These are phyloP conservation scores for Ascocoryne sarcoides DNA, from an alignment of 2,329 filamentous ascomycete genomes.

Conservation along the genomic window DNA sequence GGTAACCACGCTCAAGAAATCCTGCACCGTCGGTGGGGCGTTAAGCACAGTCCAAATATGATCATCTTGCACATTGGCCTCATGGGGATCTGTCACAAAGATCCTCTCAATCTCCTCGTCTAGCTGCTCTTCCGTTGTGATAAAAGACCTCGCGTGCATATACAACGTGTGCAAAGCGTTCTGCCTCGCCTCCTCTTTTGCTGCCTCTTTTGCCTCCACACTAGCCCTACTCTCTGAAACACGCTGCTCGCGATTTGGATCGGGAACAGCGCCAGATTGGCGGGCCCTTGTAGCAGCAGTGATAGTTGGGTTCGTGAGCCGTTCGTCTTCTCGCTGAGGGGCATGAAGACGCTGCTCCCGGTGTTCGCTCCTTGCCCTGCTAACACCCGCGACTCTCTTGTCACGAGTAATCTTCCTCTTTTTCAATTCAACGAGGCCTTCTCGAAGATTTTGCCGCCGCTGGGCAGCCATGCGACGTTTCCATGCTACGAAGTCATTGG, in stretches of 20 bases:
- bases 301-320: constrained; percentile 62
- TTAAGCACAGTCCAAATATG: constrained; percentile 26
- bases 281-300: constrained; percentile 40
- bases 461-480: constrained; percentile 64
- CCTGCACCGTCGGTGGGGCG: constrained; percentile 37
- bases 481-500: constrained; percentile 41
- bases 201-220: constrained; percentile 36
- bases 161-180: constrained; percentile 81
- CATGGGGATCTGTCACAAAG: constrained; percentile 49
- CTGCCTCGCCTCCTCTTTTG: constrained; percentile 51
- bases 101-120: constrained; percentile 61
- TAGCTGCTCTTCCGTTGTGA: constrained; percentile 72
- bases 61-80: constrained; percentile 2
- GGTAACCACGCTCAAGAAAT: constrained; percentile 34
- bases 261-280: constrained; percentile 44
- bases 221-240: constrained; percentile 36
- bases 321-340: constrained; percentile 66
- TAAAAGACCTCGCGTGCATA: constrained; percentile 79
- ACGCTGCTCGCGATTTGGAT: constrained; percentile 52
- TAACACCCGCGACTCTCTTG: constrained; percentile 29
- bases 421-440: constrained; percentile 64
- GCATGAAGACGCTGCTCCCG: constrained; percentile 45
- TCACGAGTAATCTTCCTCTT: constrained; percentile 47
- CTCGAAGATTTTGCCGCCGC: constrained; percentile 62
- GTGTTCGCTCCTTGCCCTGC: constrained; percentile 38